Percentiles rank a stretch among this genome's conserved stretches.
Conservation (phyloP, 495 filamentous ascomycete species). For the Talaromyces liani region DNA sequence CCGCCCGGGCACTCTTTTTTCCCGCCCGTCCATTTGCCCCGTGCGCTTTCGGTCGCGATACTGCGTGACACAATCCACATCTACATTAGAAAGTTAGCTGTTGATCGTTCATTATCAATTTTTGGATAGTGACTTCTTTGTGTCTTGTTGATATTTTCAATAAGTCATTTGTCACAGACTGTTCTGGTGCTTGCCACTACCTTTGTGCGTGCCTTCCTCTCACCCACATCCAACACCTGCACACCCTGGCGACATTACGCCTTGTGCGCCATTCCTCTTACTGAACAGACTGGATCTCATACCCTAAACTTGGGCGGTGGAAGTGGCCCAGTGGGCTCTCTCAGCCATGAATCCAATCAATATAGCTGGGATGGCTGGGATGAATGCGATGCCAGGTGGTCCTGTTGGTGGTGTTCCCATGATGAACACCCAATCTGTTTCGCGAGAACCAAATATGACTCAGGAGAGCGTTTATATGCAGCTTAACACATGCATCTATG, state of each 20-base stretch:
- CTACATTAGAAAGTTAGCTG: not conserved
- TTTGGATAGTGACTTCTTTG: not conserved
- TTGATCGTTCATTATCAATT: not conserved
- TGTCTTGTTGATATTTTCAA: not conserved
- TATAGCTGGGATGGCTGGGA: constrained; percentile 60
- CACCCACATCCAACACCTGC: not conserved
- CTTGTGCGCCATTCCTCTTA: not conserved
- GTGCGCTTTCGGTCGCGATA: not conserved
- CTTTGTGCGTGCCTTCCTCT: not conserved
- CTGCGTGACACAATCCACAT: not conserved
- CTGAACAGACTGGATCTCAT: constrained; percentile 4
- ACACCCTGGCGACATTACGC: not conserved
- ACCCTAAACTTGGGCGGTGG: constrained; percentile 1
- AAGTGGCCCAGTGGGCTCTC: constrained; percentile 5
- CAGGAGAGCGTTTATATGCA: constrained; percentile 64
- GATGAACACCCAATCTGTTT: constrained; percentile 61
- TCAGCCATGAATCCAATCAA: constrained; percentile 48
- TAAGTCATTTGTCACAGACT: not conserved
- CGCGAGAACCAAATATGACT: constrained; percentile 36
- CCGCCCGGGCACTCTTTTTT: not conserved
- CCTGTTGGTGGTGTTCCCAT: constrained; percentile 62
- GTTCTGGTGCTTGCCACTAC: not conserved
- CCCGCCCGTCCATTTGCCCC: not conserved
- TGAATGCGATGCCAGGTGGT: constrained; percentile 54
- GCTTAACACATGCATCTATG: constrained; percentile 95